A percentile compares a stretch with the other conserved stretches of the same genome.
These are phyloP conservation scores for Phaseolus coccineus DNA, from an alignment of 331 rosid species.

Conservation along the genomic window DNA sequence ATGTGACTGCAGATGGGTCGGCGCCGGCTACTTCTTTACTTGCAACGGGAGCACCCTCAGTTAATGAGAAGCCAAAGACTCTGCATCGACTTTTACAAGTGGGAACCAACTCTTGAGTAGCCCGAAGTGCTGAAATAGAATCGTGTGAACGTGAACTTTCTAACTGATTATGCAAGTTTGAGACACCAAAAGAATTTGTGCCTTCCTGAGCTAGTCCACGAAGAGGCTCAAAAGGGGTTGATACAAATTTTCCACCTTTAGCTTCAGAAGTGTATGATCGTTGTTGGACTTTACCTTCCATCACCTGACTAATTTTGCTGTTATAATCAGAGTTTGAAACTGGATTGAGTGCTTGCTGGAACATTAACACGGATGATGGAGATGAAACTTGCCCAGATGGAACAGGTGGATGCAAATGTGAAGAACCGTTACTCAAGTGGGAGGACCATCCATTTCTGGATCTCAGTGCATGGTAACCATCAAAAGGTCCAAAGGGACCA, in stretches of 20 bases:
- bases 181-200: slow-evolving; percentile 35
- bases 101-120: slow-evolving; percentile 65
- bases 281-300: slow-evolving; percentile 45
- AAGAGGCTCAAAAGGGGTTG: slow-evolving; percentile 43
- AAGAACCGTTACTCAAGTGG: slow-evolving; percentile 49
- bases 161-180: slow-evolving; percentile 47
- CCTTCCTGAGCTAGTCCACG: slow-evolving; percentile 49
- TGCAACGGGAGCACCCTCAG: slow-evolving; percentile 60
- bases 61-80: slow-evolving; percentile 89
- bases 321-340: slow-evolving; percentile 51
- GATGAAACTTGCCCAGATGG: slow-evolving; percentile 77
- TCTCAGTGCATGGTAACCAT: slow-evolving; percentile 58
- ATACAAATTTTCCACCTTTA: slow-evolving; percentile 45
- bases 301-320: slow-evolving; percentile 42
- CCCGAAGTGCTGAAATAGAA: slow-evolving; percentile 49
- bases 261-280: slow-evolving; percentile 49
- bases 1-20: slow-evolving; percentile 48
- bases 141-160: slow-evolving; percentile 44
- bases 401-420: slow-evolving; percentile 54
- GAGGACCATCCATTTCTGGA: slow-evolving; percentile 70
- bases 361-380: slow-evolving; percentile 89
- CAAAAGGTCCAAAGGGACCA: slow-evolving; percentile 64
- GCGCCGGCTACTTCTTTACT: slow-evolving; percentile 50
- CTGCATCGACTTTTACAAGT: slow-evolving; percentile 83
- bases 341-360: slow-evolving; percentile 73